A percentile compares a stretch with the other conserved stretches of the same genome.
These are phyloP conservation scores for Talinum fruticosum DNA, from an alignment of 148 eudicot genomes.

Conservation along the genomic window DNA sequence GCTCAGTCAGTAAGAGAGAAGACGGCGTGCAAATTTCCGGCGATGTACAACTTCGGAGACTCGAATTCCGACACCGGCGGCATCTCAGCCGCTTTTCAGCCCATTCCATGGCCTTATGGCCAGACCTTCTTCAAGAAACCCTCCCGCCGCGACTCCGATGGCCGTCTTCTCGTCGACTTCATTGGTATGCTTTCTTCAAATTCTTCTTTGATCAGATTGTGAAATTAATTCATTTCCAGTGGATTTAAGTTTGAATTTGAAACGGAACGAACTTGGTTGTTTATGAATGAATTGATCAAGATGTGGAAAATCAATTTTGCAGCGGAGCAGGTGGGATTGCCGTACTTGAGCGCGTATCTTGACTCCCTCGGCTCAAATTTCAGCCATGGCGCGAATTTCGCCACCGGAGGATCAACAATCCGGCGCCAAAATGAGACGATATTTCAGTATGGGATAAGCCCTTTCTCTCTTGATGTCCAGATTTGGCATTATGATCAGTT, in stretches of 20 bases:
- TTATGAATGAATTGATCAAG: neutral
- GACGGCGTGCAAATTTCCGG: slow-evolving; percentile 29
- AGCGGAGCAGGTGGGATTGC: slow-evolving; percentile 36
- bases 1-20: neutral
- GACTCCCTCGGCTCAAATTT: slow-evolving; percentile 37
- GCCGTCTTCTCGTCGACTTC: slow-evolving; percentile 41
- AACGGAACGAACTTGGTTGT: neutral
- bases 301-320: slow-evolving; percentile 5
- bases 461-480: slow-evolving; percentile 66
- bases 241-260: neutral
- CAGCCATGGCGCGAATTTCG: slow-evolving; percentile 43
- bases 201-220: no score
- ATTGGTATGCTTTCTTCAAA: slow-evolving; percentile 20
- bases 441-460: slow-evolving; percentile 58
- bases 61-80: slow-evolving; percentile 46
- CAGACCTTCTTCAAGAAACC: slow-evolving; percentile 39
- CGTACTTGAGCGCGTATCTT: slow-evolving; percentile 38
- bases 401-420: slow-evolving; percentile 49
- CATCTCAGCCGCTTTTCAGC: slow-evolving; percentile 38
- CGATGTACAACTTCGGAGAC: slow-evolving; percentile 42
- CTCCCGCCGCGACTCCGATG: slow-evolving; percentile 34
- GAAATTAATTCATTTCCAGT: neutral
- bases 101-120: slow-evolving; percentile 37
- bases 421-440: slow-evolving; percentile 53
- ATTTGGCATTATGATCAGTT: slow-evolving; percentile 56